Base-by-base conservation (phyloP, 768 basidiomycete species). In the Mycena amicta region DNA sequence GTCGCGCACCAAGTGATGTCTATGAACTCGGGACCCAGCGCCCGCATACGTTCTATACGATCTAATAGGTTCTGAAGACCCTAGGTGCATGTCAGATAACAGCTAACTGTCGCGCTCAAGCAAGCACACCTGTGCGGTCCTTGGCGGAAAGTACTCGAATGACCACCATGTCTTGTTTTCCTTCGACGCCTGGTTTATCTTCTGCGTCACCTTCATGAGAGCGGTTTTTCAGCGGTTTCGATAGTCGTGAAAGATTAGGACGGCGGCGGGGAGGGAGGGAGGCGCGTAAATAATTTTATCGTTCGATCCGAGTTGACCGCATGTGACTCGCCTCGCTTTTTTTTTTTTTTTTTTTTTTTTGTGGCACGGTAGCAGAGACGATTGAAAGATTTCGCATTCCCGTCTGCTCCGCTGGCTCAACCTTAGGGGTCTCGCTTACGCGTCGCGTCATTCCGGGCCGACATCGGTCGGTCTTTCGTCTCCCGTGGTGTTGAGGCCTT, bases 1-100 rank as follows among this genome's bases (percentile, higher is more conserved):
- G 41, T 52, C 12, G 57, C 79, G 47, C 59, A 87, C 93, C 93
- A 98, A 71, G 96, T 98, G 68, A 98, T 96, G 72, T 98, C 96
- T 66, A 98, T 90, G 71, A 99, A 99, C 72, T 97, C 96, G 8
- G 97, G 97, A 2, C 97, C 96, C 31, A 97, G 77, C 6, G 85
- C 84, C 53, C 94, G 84, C 97, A 99, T 98, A 62, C 95, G 92
- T 74, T 98, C 96, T 76, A 99, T 98, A 68, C 97, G 95, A 75
- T 98, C 95, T 59, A 97, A 82, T 30, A 99, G 80, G 73, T 99
- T 99, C 88, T 96, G 93, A 47, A 97, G 77, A 63, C 92, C 93
- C 88, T 96, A 31, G 47, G 49, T 16, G 37, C 12, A 15, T 28
- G 27, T n/a, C n/a, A n/a, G n/a, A n/a, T n/a, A n/a, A n/a, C n/a